Evolutionary conservation across 2,329 filamentous ascomycete genomes (phyloP).

Genomic region (Aspergillus sp.): DNA sequence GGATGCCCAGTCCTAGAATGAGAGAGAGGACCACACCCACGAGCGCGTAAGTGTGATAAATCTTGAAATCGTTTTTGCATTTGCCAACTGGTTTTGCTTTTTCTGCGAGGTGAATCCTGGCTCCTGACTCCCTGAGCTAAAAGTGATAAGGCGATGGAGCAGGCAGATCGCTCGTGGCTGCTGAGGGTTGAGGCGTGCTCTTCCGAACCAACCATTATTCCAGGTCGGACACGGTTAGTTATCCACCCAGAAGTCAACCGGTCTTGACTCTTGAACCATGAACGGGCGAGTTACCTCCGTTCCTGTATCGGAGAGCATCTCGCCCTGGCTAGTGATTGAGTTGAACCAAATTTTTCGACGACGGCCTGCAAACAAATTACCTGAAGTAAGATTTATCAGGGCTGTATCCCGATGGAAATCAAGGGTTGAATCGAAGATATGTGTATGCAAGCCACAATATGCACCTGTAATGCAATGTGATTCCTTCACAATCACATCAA

Average conservation of each 20-base stretch:
- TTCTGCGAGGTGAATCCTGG: not conserved
- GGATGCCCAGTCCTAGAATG: not conserved
- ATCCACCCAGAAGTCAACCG: not conserved
- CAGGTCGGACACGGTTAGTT: not conserved
- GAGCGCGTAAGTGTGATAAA: not conserved
- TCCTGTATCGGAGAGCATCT: not conserved
- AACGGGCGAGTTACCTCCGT: not conserved
- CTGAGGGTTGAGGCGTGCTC: not conserved
- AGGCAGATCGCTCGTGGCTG: not conserved
- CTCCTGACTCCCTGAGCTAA: not conserved
- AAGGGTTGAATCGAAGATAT: not conserved
- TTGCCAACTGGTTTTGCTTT: not conserved
- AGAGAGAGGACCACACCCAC: not conserved
- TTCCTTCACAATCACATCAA: conserved; percentile 1
- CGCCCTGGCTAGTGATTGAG: not conserved
- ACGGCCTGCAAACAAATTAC: not conserved
- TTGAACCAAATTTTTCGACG: not conserved
- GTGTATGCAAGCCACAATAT: conserved; percentile 5
- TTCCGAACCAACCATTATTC: not conserved
- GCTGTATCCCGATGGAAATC: not conserved
- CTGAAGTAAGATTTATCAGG: not conserved
- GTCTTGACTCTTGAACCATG: not conserved
- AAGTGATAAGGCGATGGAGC: not conserved
- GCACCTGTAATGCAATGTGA: conserved; percentile 4
- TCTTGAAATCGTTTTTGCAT: not conserved